These are phyloP conservation scores for Alternaria incomplexa DNA, from an alignment of 2,329 filamentous ascomycete genomes.

Conservation along the genomic window DNA sequence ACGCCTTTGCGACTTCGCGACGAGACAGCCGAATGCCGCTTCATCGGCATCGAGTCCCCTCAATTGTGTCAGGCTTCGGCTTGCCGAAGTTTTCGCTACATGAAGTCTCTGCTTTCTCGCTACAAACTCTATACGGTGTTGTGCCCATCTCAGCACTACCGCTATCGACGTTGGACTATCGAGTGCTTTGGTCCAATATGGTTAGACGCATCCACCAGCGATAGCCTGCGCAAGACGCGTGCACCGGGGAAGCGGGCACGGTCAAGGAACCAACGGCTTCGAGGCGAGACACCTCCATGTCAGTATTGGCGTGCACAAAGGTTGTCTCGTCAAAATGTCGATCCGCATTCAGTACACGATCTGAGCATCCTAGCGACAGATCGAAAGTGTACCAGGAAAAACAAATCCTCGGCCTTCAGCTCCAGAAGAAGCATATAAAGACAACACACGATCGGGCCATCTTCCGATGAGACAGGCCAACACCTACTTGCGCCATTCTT, in stretches of 20 bases:
- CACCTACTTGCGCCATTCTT: not conserved
- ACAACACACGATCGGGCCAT: not conserved
- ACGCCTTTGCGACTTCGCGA: slow-evolving; percentile 16
- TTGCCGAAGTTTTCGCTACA: not conserved
- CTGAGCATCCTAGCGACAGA: not conserved
- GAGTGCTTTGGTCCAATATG: slow-evolving; percentile 21
- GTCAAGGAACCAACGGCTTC: slow-evolving; percentile 12
- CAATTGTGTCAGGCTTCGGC: slow-evolving; percentile 1
- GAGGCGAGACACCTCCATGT: slow-evolving; percentile 1
- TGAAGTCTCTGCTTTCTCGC: not conserved
- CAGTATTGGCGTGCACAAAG: slow-evolving; percentile 2
- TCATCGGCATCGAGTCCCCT: not conserved
- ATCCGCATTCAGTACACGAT: not conserved
- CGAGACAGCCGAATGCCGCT: slow-evolving; percentile 9
- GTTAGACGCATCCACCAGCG: slow-evolving; percentile 27
- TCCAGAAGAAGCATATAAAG: not conserved
- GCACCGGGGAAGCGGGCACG: slow-evolving; percentile 39
- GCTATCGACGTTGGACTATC: slow-evolving; percentile 19
- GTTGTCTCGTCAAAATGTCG: not conserved
- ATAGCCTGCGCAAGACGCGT: slow-evolving; percentile 15
- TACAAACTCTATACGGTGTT: not conserved
- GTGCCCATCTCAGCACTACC: not conserved
- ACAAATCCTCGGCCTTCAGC: not conserved
- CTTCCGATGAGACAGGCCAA: not conserved
- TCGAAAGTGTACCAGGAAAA: not conserved